Percentiles rank a stretch among this genome's conserved stretches.
phyloP scores from a whole-genome alignment of 345 rosid genomes.

The Lepidium africanum region DNA sequence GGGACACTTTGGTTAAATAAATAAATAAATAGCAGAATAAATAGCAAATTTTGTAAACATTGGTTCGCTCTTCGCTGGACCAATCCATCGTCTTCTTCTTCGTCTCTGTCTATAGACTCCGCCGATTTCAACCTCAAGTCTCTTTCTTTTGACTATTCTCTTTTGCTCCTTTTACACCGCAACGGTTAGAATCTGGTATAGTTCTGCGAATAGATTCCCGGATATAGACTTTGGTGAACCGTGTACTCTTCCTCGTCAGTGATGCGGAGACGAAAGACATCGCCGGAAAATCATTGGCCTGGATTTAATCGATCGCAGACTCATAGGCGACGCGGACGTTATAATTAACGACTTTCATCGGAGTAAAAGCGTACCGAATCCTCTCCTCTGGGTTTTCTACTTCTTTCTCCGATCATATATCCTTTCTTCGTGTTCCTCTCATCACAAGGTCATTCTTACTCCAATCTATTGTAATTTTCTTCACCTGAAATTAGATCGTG shows the following conservation, averaged over 20 bases:
- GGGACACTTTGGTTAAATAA: background rate
- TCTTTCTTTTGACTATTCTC: slow-evolving; percentile 14
- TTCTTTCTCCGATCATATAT: background rate
- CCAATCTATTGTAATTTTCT: background rate
- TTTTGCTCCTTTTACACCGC: background rate
- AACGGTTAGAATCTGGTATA: background rate
- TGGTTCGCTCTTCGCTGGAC: background rate
- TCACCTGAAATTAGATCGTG: background rate
- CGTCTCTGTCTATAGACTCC: background rate
- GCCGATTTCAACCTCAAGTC: slow-evolving; percentile 8
- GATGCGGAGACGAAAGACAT: background rate
- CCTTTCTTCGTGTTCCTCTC: background rate
- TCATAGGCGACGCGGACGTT: background rate
- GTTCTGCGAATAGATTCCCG: slow-evolving; percentile 1
- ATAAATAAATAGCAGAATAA: background rate
- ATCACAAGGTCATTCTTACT: background rate
- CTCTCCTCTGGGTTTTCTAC: background rate
- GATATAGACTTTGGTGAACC: background rate
- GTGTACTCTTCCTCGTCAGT: slow-evolving; percentile 6
- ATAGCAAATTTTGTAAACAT: background rate
- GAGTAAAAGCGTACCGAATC: background rate
- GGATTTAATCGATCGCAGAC: background rate
- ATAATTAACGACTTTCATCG: background rate
- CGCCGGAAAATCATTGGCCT: background rate
- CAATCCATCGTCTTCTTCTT: background rate